These are phyloP conservation scores for Plectosphaerella sp. DNA, from an alignment of 2,329 filamentous ascomycete genomes.

Conservation along the genomic window DNA sequence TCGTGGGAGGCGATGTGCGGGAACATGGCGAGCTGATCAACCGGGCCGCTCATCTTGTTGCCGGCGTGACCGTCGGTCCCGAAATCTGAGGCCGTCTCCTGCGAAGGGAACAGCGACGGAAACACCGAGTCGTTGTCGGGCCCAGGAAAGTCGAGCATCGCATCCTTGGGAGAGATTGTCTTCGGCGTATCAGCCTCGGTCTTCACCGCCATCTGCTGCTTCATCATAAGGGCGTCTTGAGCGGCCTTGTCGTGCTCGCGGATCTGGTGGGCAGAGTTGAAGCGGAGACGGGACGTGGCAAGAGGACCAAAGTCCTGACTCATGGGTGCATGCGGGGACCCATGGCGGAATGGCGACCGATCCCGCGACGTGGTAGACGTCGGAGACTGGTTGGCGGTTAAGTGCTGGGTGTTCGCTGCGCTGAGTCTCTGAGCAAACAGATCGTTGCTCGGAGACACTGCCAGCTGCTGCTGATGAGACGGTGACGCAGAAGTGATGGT, in stretches of 20 bases:
- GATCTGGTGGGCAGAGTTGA: constrained; percentile 54
- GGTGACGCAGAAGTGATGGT: constrained; percentile 50
- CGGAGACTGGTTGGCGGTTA: constrained; percentile 54
- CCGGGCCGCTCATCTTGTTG: constrained; percentile 23
- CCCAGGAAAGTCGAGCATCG: constrained; percentile 79
- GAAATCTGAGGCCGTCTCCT: constrained; percentile 39
- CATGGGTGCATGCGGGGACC: constrained; percentile 55
- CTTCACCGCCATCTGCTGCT: constrained; percentile 33
- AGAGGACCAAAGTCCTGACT: constrained; percentile 36
- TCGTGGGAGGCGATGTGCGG: constrained; percentile 15
- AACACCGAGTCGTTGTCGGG: constrained; percentile 64
- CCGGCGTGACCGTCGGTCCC: constrained; percentile 29
- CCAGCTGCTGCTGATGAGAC: constrained; percentile 38
- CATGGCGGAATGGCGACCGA: constrained; percentile 76
- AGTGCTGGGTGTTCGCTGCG: constrained; percentile 70
- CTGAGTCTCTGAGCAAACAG: constrained; percentile 73
- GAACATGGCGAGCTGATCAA: constrained; percentile 11
- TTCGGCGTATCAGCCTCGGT: constrained; percentile 54
- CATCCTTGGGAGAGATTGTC: constrained; percentile 94
- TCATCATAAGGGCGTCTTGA: constrained; percentile 46
- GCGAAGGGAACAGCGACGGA: constrained; percentile 64
- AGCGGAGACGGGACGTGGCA: constrained; percentile 11
- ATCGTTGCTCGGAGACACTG: constrained; percentile 49
- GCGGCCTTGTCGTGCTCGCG: constrained; percentile 58
- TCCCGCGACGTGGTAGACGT: constrained; percentile 51